A percentile compares a stretch with the other conserved stretches of the same genome.
These are phyloP conservation scores for Boletus vermiculosoides DNA, from an alignment of 768 basidiomycete genomes.

Conservation along the genomic window DNA sequence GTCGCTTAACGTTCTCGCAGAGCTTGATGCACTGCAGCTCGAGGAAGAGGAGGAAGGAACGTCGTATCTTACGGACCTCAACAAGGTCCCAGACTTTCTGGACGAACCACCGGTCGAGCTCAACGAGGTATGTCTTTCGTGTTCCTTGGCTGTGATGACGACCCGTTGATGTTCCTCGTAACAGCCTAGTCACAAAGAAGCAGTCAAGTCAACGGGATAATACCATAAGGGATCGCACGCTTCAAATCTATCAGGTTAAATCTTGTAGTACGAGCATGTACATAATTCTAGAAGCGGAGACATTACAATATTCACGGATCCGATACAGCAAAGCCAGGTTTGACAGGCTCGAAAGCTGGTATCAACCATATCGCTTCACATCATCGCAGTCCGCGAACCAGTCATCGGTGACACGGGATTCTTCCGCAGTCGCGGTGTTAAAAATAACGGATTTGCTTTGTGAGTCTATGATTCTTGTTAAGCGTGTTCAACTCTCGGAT, in stretches of 20 bases:
- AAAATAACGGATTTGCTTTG: constrained; percentile 82
- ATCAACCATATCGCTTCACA: constrained; percentile 65
- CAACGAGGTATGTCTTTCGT: constrained; percentile 47
- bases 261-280: constrained; percentile 6
- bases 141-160: neutral
- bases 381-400: constrained; percentile 67
- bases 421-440: constrained; percentile 63
- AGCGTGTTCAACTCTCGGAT: neutral
- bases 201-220: constrained; percentile 53
- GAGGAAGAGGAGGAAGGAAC: constrained; percentile 91
- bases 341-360: neutral
- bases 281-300: constrained; percentile 17
- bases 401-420: constrained; percentile 61
- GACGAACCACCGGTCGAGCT: constrained; percentile 81
- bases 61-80: constrained; percentile 84
- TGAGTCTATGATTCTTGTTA: constrained; percentile 51
- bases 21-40: constrained; percentile 89
- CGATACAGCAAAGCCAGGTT: neutral
- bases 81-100: constrained; percentile 88
- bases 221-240: neutral
- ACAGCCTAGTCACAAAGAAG: constrained; percentile 51
- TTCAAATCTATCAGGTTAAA: constrained; percentile 1
- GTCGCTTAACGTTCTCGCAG: constrained; percentile 41
- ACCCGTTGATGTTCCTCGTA: constrained; percentile 2
- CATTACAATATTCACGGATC: neutral